Evolutionary conservation across 345 rosid genomes (phyloP), one percentile per base, ranked within the genome.

Genomic region (Luvunga scandens): DNA sequence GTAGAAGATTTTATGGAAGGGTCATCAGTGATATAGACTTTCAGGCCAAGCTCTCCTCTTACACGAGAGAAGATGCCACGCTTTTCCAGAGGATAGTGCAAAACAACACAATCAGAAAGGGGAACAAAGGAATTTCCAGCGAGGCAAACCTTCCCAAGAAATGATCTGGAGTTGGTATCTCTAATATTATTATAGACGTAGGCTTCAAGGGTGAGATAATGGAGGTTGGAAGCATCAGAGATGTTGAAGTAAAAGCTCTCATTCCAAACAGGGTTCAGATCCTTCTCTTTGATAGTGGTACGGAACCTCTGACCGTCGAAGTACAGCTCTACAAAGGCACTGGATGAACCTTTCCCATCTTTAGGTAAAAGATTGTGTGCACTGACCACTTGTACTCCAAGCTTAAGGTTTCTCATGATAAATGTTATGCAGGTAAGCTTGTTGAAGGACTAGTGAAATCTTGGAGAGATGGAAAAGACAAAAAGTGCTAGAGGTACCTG

Each of bases 161-260:
- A 96, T 78, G 88, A 83, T 77, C 90, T 90, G 81, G 97, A 87
- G 88, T 89, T 90, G 55, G 87, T 82, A 56, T 89, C 82, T 84
- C 85, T 87, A 69, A 89, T 73, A 50, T 82, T 86, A 77, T 89
- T 91, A 77, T 91, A 90, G 79, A 91, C 85, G 66, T 85, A 89
- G 55, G 89, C 97, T 48, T 94, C 99, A 72, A 94, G 94, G 9
- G 86, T 83, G n/a, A 90, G 93, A 77, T 91, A 85, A 48, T 88
- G 94, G 61, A 96, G 94, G 73, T 87, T 90, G 77, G 97, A 83
- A 68, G 97, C 93, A 75, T 96, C 95, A 28, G 97, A 81, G 45
- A 96, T 90, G 85, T 96, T 94, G 90, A 96, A 96, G 89, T 87
- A 92, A 88, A 94, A 92, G 83, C 97, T 91, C 91, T 94, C 99